These are phyloP conservation scores for Nelumbo lutea DNA, from an alignment of 164 flowering plant genomes.

Conservation along the genomic window DNA sequence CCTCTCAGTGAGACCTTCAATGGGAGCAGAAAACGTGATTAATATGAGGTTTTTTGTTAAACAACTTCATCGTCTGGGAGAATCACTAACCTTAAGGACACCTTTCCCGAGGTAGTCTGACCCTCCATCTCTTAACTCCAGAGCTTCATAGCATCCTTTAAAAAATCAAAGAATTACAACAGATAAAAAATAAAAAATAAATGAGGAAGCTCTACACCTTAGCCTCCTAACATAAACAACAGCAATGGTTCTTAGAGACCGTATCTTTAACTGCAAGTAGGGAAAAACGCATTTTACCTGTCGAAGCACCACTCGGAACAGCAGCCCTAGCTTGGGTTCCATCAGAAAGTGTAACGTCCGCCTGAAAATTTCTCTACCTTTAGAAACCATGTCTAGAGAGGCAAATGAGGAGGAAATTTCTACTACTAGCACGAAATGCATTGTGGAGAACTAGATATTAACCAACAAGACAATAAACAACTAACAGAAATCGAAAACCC, in stretches of 20 bases:
- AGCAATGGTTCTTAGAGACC: background rate
- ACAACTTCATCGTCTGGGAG: too few relatives aligned
- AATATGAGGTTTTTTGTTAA: too few relatives aligned
- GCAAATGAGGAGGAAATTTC: background rate
- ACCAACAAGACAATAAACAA: background rate
- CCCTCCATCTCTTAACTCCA: slow-evolving; percentile 56
- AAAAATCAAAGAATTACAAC: background rate
- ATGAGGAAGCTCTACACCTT: background rate
- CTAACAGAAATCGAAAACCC: background rate
- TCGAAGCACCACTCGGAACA: slow-evolving; percentile 69
- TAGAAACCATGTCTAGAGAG: background rate
- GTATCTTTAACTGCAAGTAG: background rate
- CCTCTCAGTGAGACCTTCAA: too few relatives aligned
- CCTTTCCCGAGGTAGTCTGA: slow-evolving; percentile 58
- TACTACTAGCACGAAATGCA: background rate
- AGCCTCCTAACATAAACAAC: too few relatives aligned
- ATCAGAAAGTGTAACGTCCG: slow-evolving; percentile 35
- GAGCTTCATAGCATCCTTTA: slow-evolving; percentile 48
- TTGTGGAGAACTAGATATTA: background rate
- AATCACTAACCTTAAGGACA: slow-evolving; percentile 40
- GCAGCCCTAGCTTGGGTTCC: slow-evolving; percentile 57
- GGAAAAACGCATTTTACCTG: slow-evolving; percentile 27
- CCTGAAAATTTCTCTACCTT: slow-evolving; percentile 24
- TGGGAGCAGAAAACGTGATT: too few relatives aligned
- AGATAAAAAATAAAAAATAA: background rate